Base-by-base conservation (phyloP, 345 rosid genomes). In the Arabis alpina region DNA sequence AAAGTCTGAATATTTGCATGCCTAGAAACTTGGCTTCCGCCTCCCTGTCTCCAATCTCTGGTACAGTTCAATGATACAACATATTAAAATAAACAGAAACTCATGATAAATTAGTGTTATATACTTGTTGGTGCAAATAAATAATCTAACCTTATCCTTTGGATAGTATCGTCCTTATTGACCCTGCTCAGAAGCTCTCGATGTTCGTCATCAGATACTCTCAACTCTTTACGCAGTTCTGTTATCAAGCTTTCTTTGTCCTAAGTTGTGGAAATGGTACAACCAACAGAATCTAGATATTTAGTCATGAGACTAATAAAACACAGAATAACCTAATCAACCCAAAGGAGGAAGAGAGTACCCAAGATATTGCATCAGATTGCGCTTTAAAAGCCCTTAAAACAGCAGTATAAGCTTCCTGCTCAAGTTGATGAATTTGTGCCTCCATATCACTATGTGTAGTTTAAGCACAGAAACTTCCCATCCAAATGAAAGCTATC, bases 371-470 rank as follows among this genome's bases (percentile, higher is more conserved):
- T 59, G 96, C 98, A 87, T 94, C 99, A 41, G 96, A 83, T 73
- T 94, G 99, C 73, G 99, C 99, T 84, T 91, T 94, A 75, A 94
- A 94, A 64, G 98, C 98, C 72, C 98, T 88, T 66, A 94, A 77
- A 30, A 91, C 96, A 66, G 99, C 83, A 73, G 89, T 79, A 76
- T 94, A 94, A 54, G 99, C 99, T 78, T 94, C 99, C 82, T 91
- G 97, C 76, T 94, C 99, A 60, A 94, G 91, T 78, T 64, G 82
- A 84, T 86, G 96, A 79, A 94, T 89, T 75, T 94, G 97, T 71
- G 82, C 76, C 76, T 94, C 98, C 98, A 91, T 94, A 64, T 84
- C 82, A 60, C 47, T 72, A 37, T 77, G 66, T 66, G 66, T 66
- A 76, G 32, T 56, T 56, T 54, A 55, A 32, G 16, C 2, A 62